Percentiles rank a stretch among this genome's conserved stretches.
Evolutionary conservation across 495 filamentous ascomycete species (phyloP).

Genomic region (Daldinia loculata): DNA sequence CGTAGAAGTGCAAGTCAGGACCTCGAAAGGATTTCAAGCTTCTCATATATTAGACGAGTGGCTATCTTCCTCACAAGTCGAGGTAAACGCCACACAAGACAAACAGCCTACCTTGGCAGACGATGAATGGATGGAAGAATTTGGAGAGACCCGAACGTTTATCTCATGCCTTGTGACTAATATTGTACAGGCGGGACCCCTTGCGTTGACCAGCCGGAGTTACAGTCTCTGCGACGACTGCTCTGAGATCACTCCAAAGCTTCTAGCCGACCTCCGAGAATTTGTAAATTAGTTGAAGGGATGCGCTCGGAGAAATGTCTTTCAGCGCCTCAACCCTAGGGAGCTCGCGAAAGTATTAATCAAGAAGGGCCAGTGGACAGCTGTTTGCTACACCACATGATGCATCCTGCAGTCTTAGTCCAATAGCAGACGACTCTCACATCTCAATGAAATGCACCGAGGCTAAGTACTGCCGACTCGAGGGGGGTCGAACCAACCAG

Average conservation of each 20-base stretch:
- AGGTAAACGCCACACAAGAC: background rate
- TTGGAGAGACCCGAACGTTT: background rate
- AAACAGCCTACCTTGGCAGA: background rate
- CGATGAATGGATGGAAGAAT: background rate
- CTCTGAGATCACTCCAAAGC: background rate
- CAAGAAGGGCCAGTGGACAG: slow-evolving; percentile 9
- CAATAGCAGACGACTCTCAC: slow-evolving; percentile 37
- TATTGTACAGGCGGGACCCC: background rate
- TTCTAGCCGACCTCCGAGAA: background rate
- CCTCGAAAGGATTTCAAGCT: background rate
- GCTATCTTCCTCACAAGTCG: background rate
- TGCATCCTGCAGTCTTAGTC: slow-evolving; percentile 20
- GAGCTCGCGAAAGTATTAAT: slow-evolving; percentile 19
- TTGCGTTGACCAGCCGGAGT: background rate
- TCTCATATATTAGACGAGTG: background rate
- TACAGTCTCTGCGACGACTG: background rate
- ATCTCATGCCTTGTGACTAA: background rate
- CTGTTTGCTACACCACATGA: slow-evolving; percentile 45
- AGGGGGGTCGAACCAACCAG: slow-evolving; percentile 34
- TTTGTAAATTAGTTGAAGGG: background rate
- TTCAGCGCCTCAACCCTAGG: background rate
- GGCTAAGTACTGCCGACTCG: slow-evolving; percentile 40
- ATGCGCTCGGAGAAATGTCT: background rate
- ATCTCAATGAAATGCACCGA: slow-evolving; percentile 39
- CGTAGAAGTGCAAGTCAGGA: background rate